Conservation (phyloP, 2,329 filamentous ascomycete genomes). For the Conoideocrella luteorostrata region DNA sequence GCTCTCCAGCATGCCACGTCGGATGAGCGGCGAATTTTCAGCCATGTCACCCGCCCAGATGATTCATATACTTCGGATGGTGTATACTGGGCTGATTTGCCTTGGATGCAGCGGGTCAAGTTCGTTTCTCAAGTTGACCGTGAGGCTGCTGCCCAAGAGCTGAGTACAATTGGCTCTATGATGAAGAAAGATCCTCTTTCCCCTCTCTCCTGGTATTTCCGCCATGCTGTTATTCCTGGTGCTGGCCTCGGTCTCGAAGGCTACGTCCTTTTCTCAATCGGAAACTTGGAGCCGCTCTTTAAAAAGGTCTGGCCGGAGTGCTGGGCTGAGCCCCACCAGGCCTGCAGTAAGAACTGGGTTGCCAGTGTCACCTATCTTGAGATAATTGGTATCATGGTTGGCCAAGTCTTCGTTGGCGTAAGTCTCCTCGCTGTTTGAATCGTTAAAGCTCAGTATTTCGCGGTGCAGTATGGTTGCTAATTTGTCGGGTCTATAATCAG, state of each 20-base stretch:
- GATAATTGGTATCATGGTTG: conserved; percentile 89
- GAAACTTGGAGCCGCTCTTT: conserved; percentile 82
- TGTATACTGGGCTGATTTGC: conserved; percentile 88
- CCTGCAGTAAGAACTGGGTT: conserved; percentile 75
- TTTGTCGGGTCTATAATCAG: conserved; percentile 21
- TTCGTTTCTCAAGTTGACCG: conserved; percentile 73
- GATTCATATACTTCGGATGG: conserved; percentile 80
- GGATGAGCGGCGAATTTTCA: conserved; percentile 59
- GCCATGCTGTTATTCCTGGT: conserved; percentile 86
- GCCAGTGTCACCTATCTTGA: conserved; percentile 85
- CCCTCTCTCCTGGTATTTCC: conserved; percentile 79
- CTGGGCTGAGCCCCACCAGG: conserved; percentile 61
- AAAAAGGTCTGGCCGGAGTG: conserved; percentile 67
- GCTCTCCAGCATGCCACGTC: conserved; percentile 34
- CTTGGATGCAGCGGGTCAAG: conserved; percentile 57
- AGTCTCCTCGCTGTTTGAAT: conserved; percentile 20
- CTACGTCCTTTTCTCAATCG: conserved; percentile 95
- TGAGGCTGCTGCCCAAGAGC: conserved; percentile 63
- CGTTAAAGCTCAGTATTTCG: no score
- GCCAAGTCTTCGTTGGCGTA: conserved; percentile 82
- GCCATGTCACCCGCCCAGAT: conserved; percentile 75
- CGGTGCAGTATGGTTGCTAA: conserved; percentile 12
- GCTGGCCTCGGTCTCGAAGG: conserved; percentile 89
- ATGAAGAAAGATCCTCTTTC: conserved; percentile 80
- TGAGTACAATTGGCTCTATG: conserved; percentile 64